phyloP scores from a whole-genome alignment of 1,139 yeast genomes.

The Yamadazyma siamensis region DNA sequence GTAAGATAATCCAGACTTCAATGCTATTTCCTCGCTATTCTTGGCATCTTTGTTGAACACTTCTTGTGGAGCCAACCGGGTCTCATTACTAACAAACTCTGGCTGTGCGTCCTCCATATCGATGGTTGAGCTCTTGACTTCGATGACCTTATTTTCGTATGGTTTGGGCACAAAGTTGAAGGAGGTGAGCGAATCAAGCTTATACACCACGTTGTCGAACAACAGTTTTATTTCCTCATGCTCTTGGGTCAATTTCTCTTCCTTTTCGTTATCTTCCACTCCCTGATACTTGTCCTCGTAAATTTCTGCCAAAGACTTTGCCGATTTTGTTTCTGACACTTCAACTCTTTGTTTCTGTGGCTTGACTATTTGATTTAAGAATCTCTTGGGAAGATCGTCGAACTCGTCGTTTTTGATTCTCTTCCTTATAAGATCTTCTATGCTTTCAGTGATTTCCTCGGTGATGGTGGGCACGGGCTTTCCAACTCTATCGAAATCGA shows the following conservation, averaged over 20 bases:
- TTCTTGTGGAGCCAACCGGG: conserved; percentile 95
- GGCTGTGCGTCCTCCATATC: conserved; percentile 98
- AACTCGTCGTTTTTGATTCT: conserved; percentile 74
- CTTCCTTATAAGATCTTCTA: conserved; percentile 85
- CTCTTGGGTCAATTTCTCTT: conserved; percentile 63
- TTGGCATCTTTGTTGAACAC: conserved; percentile 61
- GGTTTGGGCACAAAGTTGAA: conserved; percentile 95
- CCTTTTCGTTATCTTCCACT: conserved; percentile 38
- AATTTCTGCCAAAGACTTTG: conserved; percentile 85
- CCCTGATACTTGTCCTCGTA: conserved; percentile 81
- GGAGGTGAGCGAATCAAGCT: conserved; percentile 83
- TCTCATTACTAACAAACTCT: conserved; percentile 66
- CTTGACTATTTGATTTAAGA: conserved; percentile 59
- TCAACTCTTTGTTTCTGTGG: conserved; percentile 51
- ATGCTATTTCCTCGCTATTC: conserved; percentile 56
- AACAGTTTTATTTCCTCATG: conserved; percentile 77
- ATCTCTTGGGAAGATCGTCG: conserved; percentile 79
- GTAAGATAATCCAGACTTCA: conserved; percentile 79
- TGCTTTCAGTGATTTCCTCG: conserved; percentile 75
- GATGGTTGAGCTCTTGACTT: conserved; percentile 77
- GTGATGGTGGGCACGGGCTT: conserved; percentile 85
- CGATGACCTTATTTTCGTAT: conserved; percentile 65
- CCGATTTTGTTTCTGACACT: conserved; percentile 79
- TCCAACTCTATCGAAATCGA: conserved; percentile 45
- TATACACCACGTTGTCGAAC: conserved; percentile 61